Evolutionary conservation across 176 grass and related monocot species (phyloP).

Genomic region (Musa schizocarpa): DNA sequence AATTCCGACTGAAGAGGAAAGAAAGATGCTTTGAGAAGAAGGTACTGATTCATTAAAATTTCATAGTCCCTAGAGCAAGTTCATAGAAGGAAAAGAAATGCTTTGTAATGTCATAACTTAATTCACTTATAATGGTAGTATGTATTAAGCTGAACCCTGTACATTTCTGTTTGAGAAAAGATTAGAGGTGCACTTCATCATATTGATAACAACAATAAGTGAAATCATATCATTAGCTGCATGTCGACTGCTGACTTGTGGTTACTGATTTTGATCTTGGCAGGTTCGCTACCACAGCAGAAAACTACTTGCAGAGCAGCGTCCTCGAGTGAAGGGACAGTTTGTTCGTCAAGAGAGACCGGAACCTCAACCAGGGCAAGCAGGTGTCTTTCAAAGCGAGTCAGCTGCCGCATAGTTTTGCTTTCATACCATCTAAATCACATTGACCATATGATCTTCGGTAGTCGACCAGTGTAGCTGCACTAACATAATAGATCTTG

Average conservation of each 20-base stretch:
- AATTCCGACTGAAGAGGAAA: conserved; percentile 93
- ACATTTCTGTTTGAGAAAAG: no score
- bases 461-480: neutral
- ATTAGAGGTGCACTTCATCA: neutral
- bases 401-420: neutral
- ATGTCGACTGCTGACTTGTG: neutral
- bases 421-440: neutral
- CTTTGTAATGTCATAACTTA: neutral
- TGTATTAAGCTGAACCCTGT: no score
- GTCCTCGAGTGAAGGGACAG: conserved; percentile 88
- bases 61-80: neutral
- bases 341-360: conserved; percentile 80
- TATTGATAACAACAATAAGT: neutral
- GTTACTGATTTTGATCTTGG: neutral
- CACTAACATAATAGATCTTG: neutral
- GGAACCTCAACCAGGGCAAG: conserved; percentile 32
- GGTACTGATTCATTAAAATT: conserved; percentile 27
- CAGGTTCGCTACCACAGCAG: conserved; percentile 97
- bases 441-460: neutral
- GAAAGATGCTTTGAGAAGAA: conserved; percentile 98
- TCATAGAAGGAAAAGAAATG: neutral
- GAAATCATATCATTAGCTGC: conserved; percentile 18
- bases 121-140: no score
- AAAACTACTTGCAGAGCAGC: conserved; percentile 87
- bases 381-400: neutral